Percentiles rank a stretch among this genome's conserved stretches.
These are phyloP conservation scores for Phialemoniopsis sp. DNA, from an alignment of 2,329 filamentous ascomycete genomes.

Conservation along the genomic window DNA sequence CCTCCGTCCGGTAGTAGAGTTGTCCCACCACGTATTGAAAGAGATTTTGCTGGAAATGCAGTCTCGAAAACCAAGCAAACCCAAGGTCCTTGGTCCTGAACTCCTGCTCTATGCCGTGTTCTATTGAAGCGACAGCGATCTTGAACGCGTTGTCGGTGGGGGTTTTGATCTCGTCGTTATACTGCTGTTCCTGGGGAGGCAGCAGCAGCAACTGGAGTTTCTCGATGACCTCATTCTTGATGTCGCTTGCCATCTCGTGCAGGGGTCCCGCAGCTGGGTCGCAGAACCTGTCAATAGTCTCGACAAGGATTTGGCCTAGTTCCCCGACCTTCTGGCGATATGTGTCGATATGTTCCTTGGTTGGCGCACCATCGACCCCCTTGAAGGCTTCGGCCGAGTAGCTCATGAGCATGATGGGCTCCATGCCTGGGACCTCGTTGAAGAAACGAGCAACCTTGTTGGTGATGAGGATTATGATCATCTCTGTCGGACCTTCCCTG, in stretches of 20 bases:
- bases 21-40: conserved; percentile 52
- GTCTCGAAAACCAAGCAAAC: conserved; percentile 52
- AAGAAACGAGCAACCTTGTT: conserved; percentile 48
- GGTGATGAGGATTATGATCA: conserved; percentile 51
- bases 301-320: conserved; percentile 36
- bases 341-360: conserved; percentile 28
- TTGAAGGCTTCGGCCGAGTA: conserved; percentile 25
- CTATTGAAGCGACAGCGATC: conserved; percentile 42
- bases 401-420: conserved; percentile 43
- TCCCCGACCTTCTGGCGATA: conserved; percentile 36
- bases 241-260: conserved; percentile 44
- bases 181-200: conserved; percentile 41
- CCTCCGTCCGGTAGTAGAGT: conserved; percentile 42
- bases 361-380: conserved; percentile 13
- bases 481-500: conserved; percentile 55
- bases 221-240: conserved; percentile 41
- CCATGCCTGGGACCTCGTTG: conserved; percentile 41
- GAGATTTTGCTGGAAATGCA: conserved; percentile 52
- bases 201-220: conserved; percentile 44
- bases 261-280: conserved; percentile 47
- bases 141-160: conserved; percentile 52
- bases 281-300: conserved; percentile 44
- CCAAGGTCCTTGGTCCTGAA: conserved; percentile 34
- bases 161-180: conserved; percentile 42
- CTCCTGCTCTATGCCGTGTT: conserved; percentile 42